Evolutionary conservation across 768 basidiomycete genomes (phyloP), one percentile per base, ranked within the genome.

Genomic region (Lanmaoa rubissima): DNA sequence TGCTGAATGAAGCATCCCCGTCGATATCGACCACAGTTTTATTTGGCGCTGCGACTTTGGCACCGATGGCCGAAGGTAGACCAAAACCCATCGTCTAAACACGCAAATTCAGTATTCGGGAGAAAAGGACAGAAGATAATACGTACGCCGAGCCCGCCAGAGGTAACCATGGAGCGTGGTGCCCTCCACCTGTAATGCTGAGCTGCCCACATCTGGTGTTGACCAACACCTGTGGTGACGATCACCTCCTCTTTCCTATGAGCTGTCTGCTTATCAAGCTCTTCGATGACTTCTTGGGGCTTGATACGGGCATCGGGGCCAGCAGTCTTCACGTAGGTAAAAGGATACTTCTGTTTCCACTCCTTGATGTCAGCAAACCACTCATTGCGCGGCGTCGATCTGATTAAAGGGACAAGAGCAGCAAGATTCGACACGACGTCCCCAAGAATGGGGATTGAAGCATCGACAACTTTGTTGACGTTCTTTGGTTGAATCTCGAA

Each of bases 191-290:
- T 80, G 75, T 84, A 98, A 71, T 88, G 80, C 73, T 99, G 97
- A 41, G 92, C 92, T 2, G 96, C 96, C 94, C 94, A 98, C 97
- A 98, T 98, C 75, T 99, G 96, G 76, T 98, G 97, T 72, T 99
- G 97, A 9, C 97, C 97, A 21, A 99, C 97, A 64, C 97, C 97
- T 16, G 97, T 99, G 12, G 92, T 74, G 51, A 99, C 75, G 67
- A 99, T 75, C 39, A 97, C 82, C 24, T 98, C 85, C 55, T 92
- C 88, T 76, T 98, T 96, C 72, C 77, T 82, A 57, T 88, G 79
- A 47, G 77, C 78, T n/a, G 84, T 85, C 76, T 93, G 90, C 51
- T 68, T 78, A 66, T 98, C 87, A 41, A 99, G 80, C 75, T 95
- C 95, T 75, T 94, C 89, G 40, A 99, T 85, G 53, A 98, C 92